Evolutionary conservation across 768 basidiomycete genomes (phyloP), one percentile per base, ranked within the genome.

Genomic region (Boletus sp.): DNA sequence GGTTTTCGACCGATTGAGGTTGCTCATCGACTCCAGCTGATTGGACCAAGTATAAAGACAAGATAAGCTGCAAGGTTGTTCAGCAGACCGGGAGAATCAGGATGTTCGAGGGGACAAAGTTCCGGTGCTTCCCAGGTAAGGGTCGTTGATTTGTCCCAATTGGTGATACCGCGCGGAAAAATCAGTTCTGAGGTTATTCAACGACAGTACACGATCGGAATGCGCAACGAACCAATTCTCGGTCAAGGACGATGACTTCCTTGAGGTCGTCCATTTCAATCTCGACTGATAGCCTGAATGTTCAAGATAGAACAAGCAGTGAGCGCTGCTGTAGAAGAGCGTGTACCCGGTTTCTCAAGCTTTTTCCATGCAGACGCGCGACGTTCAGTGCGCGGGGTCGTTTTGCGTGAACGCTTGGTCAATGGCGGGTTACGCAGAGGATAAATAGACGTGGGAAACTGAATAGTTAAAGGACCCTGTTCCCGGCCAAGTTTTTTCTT

Each of bases 401-500:
- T 10, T 38, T 19, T n/a, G 17, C 37, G 8, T 19, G 5, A 9
- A 19, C n/a, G 9, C 5, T 9, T 9, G n/a, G 10, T 3, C 4
- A 14, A 6, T 17, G 17, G 17, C 8, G 25, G 25, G 25, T n/a
- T 17, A 33, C 33, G 14, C 29, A 14, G 7, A 21, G 39, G 25
- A 17, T 45, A 45, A 45, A 45, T 46, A 21, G 30, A 38, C 47
- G 47, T 49, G 47, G 37, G 47, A 49, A 49, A 38, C 2, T 2
- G 25, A 46, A 5, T 23, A 1, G 25, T 9, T 0, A 30, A 19
- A 14, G 11, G 29, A 13, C 29, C 17, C n/a, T 19, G 44, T 45
- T 30, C 11, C n/a, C 1, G 25, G 10, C 10, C 5, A 19, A 7
- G 15, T 50, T 55, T 62, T 61, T 55, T 51, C 14, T 47, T n/a